Evolutionary conservation across 495 filamentous ascomycete species (phyloP), one percentile per base, ranked within the genome.

Genomic region (Diplogelasinospora grovesii): DNA sequence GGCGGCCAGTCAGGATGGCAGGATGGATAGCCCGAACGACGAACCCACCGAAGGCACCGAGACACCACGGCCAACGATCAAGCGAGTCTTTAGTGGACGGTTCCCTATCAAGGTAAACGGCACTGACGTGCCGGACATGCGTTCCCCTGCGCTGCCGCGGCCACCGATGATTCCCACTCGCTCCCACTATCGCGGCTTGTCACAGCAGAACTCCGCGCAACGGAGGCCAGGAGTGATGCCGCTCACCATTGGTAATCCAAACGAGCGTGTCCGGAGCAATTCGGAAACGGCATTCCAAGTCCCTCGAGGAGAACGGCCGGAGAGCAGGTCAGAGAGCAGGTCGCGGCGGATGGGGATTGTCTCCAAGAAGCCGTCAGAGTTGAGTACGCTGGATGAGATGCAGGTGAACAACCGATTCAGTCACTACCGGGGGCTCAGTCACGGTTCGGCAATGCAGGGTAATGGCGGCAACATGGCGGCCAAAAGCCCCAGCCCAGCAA

Each of bases 201-300:
- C 86, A 5, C 84, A 86, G 39, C 82, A 87, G 46, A 81, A 75
- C 36, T 66, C 73, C 2, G 66, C 66, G 8, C 66, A 79, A 19
- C 78, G 80, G 31, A 68, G 84, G 40, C 86, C 88, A 3, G 77
- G 76, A 11, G 67, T 85, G 21, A 73, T 79, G 53, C 85, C 86
- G 23, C 64, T 87, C 23, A 68, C 74, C 8, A 75, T 82, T 31
- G 71, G 74, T 8, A 90, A 82, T 42, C 60, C 68, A n/a, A 80
- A 76, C 53, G 90, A 97, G 53, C 77, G 89, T 18, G 78, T 86
- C 30, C 79, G 90, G 30, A 95, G 88, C 49, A 92, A 95, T 48
- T 94, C 87, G 43, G 90, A 97, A 57, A 88, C 84, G 16, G 70
- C 86, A 11, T 72, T 86, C 23, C 68, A 67, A 25, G 56, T 60